These are phyloP conservation scores for Conoideocrella luteorostrata DNA, from an alignment of 2,329 filamentous ascomycete species.

Conservation along the genomic window DNA sequence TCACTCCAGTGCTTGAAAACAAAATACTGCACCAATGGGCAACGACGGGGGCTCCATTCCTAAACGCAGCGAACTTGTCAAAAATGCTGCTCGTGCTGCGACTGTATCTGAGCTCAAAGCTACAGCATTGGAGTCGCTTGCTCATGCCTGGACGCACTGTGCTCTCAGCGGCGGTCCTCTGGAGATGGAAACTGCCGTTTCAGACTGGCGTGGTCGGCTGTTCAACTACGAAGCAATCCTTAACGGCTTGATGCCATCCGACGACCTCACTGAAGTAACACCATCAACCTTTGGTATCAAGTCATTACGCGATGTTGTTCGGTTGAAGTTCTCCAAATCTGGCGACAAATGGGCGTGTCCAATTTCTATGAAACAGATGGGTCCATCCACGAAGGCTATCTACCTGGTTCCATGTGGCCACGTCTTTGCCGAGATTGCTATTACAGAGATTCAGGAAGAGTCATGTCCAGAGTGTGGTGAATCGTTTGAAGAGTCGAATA, in stretches of 20 bases:
- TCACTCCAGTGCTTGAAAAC: too few species aligned
- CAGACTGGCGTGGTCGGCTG: conserved; percentile 74
- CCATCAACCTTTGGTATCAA: conserved; percentile 58
- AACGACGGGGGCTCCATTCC: conserved; percentile 98
- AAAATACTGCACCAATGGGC: too few species aligned
- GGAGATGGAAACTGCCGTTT: conserved; percentile 65
- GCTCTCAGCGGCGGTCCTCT: conserved; percentile 77
- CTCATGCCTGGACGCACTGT: conserved; percentile 81
- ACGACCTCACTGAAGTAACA: conserved; percentile 47
- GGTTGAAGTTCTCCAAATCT: conserved; percentile 61
- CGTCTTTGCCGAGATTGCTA: conserved; percentile 80
- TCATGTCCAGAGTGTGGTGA: conserved; percentile 68
- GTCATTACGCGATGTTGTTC: conserved; percentile 78
- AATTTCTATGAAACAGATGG: conserved; percentile 79
- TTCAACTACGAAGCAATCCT: conserved; percentile 95
- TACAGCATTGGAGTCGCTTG: conserved; percentile 74
- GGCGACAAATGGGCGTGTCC: conserved; percentile 71
- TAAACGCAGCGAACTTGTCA: conserved; percentile 91
- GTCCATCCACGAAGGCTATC: conserved; percentile 70
- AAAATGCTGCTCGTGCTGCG: conserved; percentile 77
- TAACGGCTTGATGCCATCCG: conserved; percentile 47
- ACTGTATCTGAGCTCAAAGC: conserved; percentile 86
- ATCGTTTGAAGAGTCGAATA: conserved; percentile 63
- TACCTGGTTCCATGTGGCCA: conserved; percentile 95
- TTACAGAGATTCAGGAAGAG: conserved; percentile 68